These are phyloP conservation scores for Lachancea fermentati DNA, from an alignment of 805 yeast species.

Conservation along the genomic window DNA sequence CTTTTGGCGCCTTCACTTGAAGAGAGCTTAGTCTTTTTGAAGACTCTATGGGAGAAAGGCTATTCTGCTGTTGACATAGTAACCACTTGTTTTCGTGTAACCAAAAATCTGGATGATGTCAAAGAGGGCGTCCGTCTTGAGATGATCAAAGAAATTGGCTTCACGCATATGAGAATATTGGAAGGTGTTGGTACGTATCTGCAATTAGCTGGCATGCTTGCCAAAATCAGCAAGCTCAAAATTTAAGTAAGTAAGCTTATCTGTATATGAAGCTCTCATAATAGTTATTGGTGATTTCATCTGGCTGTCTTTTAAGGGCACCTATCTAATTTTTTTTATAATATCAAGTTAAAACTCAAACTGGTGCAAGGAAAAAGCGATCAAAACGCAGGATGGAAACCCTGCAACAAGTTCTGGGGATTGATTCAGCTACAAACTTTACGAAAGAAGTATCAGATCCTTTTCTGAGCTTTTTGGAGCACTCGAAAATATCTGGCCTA, in stretches of 20 bases:
- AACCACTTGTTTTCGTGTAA: slow-evolving; percentile 82
- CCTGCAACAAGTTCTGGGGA: slow-evolving; percentile 12
- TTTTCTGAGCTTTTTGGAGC: slow-evolving; percentile 4
- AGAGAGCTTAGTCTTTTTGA: slow-evolving; percentile 54
- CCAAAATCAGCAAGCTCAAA: slow-evolving; percentile 39
- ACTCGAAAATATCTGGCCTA: slow-evolving; percentile 4
- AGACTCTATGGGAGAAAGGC: slow-evolving; percentile 77
- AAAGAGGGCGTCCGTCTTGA: slow-evolving; percentile 68
- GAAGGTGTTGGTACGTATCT: slow-evolving; percentile 89
- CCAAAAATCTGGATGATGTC: slow-evolving; percentile 65
- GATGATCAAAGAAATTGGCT: slow-evolving; percentile 80
- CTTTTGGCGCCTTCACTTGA: slow-evolving; percentile 55
- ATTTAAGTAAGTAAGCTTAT: not conserved
- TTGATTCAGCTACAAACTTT: not conserved
- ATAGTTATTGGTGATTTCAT: too few species aligned
- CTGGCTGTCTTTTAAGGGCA: too few species aligned
- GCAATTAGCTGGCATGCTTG: slow-evolving; percentile 78
- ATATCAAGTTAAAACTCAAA: too few species aligned
- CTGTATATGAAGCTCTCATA: not conserved
- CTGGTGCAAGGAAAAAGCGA: too few species aligned
- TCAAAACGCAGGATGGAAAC: slow-evolving; percentile 17
- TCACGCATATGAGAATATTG: slow-evolving; percentile 83
- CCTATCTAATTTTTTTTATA: not conserved
- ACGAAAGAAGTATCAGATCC: not conserved
- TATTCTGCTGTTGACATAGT: slow-evolving; percentile 91